Evolutionary conservation across 257 asterid species (phyloP).

Genomic region (Echites panduratus): DNA sequence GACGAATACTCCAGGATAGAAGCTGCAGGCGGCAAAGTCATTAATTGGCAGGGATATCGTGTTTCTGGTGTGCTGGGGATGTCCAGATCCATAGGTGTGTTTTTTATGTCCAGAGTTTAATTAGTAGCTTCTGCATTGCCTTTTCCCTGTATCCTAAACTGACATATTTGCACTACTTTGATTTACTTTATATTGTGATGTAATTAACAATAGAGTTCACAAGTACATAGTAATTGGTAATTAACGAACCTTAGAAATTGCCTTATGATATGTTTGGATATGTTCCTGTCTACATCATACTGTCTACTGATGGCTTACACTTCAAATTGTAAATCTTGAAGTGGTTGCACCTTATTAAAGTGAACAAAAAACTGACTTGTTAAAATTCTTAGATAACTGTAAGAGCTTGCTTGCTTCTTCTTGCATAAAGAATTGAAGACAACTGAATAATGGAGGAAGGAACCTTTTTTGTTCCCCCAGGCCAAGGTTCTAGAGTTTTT

Average conservation of each 20-base stretch:
- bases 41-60: constrained; percentile 74
- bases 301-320: too few species aligned
- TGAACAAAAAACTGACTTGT: neutral
- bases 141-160: neutral
- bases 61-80: constrained; percentile 76
- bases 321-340: neutral
- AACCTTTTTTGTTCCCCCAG: neutral
- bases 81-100: constrained; percentile 72
- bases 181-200: neutral
- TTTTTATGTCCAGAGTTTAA: neutral
- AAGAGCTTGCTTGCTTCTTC: neutral
- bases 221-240: too few species aligned
- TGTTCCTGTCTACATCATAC: too few species aligned
- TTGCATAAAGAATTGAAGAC: neutral
- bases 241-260: too few species aligned
- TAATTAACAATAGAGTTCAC: too few species aligned
- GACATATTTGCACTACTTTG: too few species aligned
- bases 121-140: neutral
- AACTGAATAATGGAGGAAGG: neutral
- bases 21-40: constrained; percentile 73
- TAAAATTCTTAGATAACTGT: neutral
- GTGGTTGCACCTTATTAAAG: neutral
- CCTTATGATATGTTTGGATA: too few species aligned
- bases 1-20: constrained; percentile 63
- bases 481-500: too few species aligned